Evolutionary conservation across 495 filamentous ascomycete species (phyloP), one percentile per base, ranked within the genome.

Genomic region (Daldinia vernicosa): DNA sequence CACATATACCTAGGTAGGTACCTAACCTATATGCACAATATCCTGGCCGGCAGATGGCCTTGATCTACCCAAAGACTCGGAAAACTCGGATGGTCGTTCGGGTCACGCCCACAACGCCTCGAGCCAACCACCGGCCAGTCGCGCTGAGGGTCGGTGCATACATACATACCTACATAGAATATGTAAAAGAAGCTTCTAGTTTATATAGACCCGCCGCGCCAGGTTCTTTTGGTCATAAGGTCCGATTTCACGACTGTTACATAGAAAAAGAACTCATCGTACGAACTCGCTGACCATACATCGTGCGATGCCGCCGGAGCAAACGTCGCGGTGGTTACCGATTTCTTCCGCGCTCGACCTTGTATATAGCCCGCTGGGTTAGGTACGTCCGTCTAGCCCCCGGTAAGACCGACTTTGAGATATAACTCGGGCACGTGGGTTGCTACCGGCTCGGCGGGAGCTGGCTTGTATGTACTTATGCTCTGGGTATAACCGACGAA

Each of bases 151-250:
- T 17, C 14, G 53, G n/a, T n/a, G n/a, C n/a, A n/a, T n/a, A n/a
- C n/a, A n/a, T n/a, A n/a, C n/a, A n/a, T n/a, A n/a, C n/a, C n/a
- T n/a, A n/a, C n/a, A n/a, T n/a, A n/a, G n/a, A n/a, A n/a, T n/a
- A n/a, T n/a, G n/a, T n/a, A 22, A 61, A 51, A 33, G 59, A 62
- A 62, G 26, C 59, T 62, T 62, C 43, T 37, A 52, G 45, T 17
- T 19, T 45, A n/a, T n/a, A n/a, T 7, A 5, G 40, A 45, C 40
- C 40, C 40, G 40, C 40, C 17, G 17, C 3, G 19, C 17, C n/a
- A 45, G 40, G 17, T 17, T 45, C 17, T 22, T 45, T 45, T 11
- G 11, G 40, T 45, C 40, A 45, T 11, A 8, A 45, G 40, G 40
- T 45, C 40, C 40, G 40, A 45, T 17, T 45, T 22, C 0, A n/a